Evolutionary conservation across 208 protist species (phyloP), one percentile per base, ranked within the genome.

Genomic region (Leishmania tropica): DNA sequence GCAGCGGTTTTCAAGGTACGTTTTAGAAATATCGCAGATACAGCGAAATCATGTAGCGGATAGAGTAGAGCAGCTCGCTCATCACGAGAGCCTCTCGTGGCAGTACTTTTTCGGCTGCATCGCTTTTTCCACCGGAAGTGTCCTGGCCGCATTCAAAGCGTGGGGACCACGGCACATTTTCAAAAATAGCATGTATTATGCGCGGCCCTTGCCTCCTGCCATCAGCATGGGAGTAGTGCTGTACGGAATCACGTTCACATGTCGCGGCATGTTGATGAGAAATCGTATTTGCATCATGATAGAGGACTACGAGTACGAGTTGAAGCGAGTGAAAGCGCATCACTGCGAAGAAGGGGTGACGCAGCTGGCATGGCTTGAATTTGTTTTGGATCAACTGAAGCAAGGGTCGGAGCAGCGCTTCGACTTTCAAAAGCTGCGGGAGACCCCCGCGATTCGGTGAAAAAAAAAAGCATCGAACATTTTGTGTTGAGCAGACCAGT

Each of bases 251-350:
- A 45, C 93, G 58, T 98, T 93, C 81, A 98, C 93, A 5, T 96
- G 92, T 81, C 89, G 95, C 31, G 91, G 91, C 28, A 96, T 97
- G 93, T 83, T 97, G 15, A 98, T 98, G 90, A 83, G 92, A 40
- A 96, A 95, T 76, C 86, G 91, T 8, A 96, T 97, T 82, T 96
- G 92, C 65, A 95, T 89, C 62, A 93, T 95, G 87, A 98, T 98
- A 79, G 95, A 98, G 64, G 95, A 98, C 81, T 98, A 96, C 73
- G 95, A 98, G 64, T 98, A 98, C 76, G 95, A 98, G 78, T 77
- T 98, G 51, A 98, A 98, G 62, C 87, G 93, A 47, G 93, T 97
- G n/a, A 96, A 94, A 76, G 95, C 89, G 0, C 95, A 98, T 75
- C 95, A 98, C 74, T 96, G 93, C 78, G 87, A 96, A 74, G 91